Conservation (phyloP, 352 stramenopile genomes). For the Pythium phragmiticola region DNA sequence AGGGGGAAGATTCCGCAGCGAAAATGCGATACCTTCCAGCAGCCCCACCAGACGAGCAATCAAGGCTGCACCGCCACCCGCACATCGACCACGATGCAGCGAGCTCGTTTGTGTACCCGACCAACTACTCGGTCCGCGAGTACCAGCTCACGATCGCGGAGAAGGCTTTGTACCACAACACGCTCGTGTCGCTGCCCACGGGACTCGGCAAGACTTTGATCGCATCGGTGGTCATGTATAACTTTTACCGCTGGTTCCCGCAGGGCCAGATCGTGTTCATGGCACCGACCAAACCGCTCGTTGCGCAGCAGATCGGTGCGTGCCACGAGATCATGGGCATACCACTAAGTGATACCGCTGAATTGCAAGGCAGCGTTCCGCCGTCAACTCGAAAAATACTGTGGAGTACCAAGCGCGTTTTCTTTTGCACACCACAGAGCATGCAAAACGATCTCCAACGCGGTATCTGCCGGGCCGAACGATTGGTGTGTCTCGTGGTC, state of each 20-base stretch:
- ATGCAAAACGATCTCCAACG: conserved; percentile 95
- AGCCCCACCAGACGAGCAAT: neutral
- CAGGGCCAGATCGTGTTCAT: conserved; percentile 96
- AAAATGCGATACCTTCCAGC: conserved; percentile 58
- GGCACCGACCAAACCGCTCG: conserved; percentile 97
- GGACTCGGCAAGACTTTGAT: conserved; percentile 99
- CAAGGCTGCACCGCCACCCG: conserved; percentile 31
- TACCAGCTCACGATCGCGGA: conserved; percentile 96
- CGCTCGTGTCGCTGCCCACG: conserved; percentile 97
- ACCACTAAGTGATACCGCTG: conserved; percentile 76
- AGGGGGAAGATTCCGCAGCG: conserved; percentile 55
- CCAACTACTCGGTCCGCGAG: conserved; percentile 88
- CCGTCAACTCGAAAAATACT: conserved; percentile 69
- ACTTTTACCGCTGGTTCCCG: conserved; percentile 99
- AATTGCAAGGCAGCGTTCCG: conserved; percentile 84
- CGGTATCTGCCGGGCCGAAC: conserved; percentile 66
- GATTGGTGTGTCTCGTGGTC: conserved; percentile 96
- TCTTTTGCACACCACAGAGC: conserved; percentile 99
- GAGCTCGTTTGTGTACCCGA: conserved; percentile 86
- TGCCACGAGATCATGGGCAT: conserved; percentile 96
- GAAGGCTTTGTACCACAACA: conserved; percentile 96
- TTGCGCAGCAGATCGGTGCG: conserved; percentile 97
- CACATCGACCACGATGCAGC: conserved; percentile 60
- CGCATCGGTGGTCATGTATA: conserved; percentile 99
- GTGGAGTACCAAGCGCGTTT: conserved; percentile 93